Evolutionary conservation across 495 filamentous ascomycete genomes (phyloP).

Genomic region (Aspergillus homomorphus): DNA sequence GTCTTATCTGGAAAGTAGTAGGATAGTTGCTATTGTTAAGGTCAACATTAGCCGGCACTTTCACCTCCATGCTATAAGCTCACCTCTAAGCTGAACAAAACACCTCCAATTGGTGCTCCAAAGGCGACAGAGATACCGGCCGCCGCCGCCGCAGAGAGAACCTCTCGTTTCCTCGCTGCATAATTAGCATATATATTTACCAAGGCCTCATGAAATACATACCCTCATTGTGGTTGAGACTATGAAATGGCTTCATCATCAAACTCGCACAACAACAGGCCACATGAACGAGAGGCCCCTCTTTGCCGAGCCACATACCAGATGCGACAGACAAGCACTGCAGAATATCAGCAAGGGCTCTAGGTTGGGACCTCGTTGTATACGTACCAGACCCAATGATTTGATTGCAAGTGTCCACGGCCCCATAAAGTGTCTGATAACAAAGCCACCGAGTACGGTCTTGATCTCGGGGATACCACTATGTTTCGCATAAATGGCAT

Average conservation of each 20-base stretch:
- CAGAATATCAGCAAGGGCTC: conserved; percentile 13
- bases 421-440: conserved; percentile 88
- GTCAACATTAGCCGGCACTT: conserved; percentile 5
- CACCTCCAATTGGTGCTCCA: conserved; percentile 91
- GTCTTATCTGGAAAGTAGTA: conserved; percentile 99
- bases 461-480: conserved; percentile 99
- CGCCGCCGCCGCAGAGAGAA: conserved; percentile 90
- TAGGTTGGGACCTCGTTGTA: not conserved
- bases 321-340: conserved; percentile 92
- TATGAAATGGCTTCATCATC: conserved; percentile 85
- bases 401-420: conserved; percentile 92
- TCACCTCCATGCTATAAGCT: not conserved
- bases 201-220: conserved; percentile 15
- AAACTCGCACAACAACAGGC: conserved; percentile 97
- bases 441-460: conserved; percentile 90
- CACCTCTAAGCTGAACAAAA: conserved; percentile 88
- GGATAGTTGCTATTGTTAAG: conserved; percentile 71
- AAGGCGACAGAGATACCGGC: conserved; percentile 97
- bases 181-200: conserved; percentile 10
- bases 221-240: conserved; percentile 88
- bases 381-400: conserved; percentile 78
- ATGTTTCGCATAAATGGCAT: conserved; percentile 86
- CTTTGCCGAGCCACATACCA: conserved; percentile 97
- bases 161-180: conserved; percentile 89
- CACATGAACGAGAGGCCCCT: conserved; percentile 95